Base-by-base conservation (phyloP, 495 filamentous ascomycete genomes). In the Hyaloscypha hepaticicola region DNA sequence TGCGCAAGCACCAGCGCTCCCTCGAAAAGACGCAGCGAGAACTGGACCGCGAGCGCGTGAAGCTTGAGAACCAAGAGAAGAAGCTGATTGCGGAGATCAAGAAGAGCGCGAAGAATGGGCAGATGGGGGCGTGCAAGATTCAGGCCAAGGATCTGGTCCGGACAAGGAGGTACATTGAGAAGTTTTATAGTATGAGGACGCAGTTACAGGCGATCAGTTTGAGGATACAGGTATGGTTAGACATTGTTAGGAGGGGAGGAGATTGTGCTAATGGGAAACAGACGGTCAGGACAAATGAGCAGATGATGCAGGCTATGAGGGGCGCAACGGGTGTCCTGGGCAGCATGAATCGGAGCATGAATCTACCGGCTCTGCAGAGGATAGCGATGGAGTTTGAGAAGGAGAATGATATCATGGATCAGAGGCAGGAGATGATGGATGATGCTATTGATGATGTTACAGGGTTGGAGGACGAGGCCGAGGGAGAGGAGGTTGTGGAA, bases 261-360 rank as follows among this genome's bases (percentile, higher is more conserved):
- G 5, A 53, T 25, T 53, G 8, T 7, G 50, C 50, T 53, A 53
- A 53, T 26, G 50, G 5, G 50, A 25, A 53, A 8, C 66, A 96
- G 88, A 98, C 95, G 34, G 93, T 97, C 41, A 87, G 96, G 55
- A 96, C 92, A 70, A 98, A 99, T 77, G 95, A 99, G 74, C 93
- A 97, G 77, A 99, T 99, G 95, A 96, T 97, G 93, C 91, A 96
- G 74, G 93, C 92, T 5, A 99, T 98, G 95, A 98, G 97, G 73
- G 95, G 96, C 57, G 96, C 95, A 5, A 98, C 96, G 0, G 85
- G 88, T 72, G 85, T 97, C 2, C 82, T 99, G 16, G 92, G 93
- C 12, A 93, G 88, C 75, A 99, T 99, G 96, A 99, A 99, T 75
- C 83, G 89, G 48, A 90, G 89, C 57, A 98, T 99, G 95, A 98